Evolutionary conservation across 1,284 basidiomycete genomes (phyloP), one percentile per base, ranked within the genome.

Genomic region (Vanrija sp.): DNA sequence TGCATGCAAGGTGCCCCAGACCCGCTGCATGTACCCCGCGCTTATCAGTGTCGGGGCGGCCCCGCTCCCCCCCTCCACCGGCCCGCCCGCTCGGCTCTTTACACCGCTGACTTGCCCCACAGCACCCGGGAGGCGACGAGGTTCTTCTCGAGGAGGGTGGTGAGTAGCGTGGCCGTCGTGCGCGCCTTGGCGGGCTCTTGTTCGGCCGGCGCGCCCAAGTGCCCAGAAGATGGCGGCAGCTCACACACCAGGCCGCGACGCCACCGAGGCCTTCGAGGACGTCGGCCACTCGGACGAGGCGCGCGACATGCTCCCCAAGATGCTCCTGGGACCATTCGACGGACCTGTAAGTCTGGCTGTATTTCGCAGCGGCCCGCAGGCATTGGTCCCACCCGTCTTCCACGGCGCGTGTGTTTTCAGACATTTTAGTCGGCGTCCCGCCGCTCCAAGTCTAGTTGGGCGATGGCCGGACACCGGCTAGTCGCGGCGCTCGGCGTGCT

Each of bases 231-330:
- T 28, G 3, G n/a, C 18, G 29, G 8, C 25, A 19, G 40, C 43
- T 15, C 12, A 25, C 26, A 26, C n/a, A n/a, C 14, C 62, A 71
- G 73, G 87, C 67, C 86, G 88, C 73, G 94, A 98, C 76, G 93
- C 92, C 26, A 96, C 95, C 43, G 96, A 98, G 75, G 92, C 95
- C 12, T 99, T 98, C 71, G 96, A 98, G 80, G 96, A 98, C 76
- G 94, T 98, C 47, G 95, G 96, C 44, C 95, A 98, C 83, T 98
- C 94, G 16, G 96, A 98, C 71, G 96, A 98, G 78, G 96, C 95
- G 16, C 86, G 95, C 57, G 86, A 82, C n/a, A 83, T 96, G 61
- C 83, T 99, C 55, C 83, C 84, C 59, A 83, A 78, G 67, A 82
- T 94, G 85, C 77, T 83, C 51, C 79, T 93, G 49, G 91, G 91